Evolutionary conservation across 257 asterid species (phyloP), one percentile per base, ranked within the genome.

Genomic region (Gentiana macrophylla): DNA sequence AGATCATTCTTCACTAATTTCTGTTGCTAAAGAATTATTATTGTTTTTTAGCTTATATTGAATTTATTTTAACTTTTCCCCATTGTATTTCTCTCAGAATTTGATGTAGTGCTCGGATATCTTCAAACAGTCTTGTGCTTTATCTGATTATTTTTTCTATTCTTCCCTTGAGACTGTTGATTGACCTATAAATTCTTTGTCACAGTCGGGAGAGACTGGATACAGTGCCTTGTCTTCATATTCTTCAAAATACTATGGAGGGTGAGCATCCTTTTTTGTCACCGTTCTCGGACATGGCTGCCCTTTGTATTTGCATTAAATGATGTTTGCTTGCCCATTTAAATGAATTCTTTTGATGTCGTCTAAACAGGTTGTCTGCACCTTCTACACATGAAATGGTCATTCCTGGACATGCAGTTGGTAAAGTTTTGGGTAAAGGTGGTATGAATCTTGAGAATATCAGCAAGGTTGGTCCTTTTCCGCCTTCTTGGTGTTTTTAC

Each of bases 371-470:
- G 70, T 70, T 79, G 69, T 86, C 92, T 69, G 86, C 86, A n/a
- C 80, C 89, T 53, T 72, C 97, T 71, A 60, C 81, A 44, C 36
- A 84, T 67, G 95, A 90, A 70, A 87, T 86, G 92, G 68, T 86
- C 61, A 72, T 90, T 62, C 98, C 96, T 68, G 95, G 84, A 57
- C 82, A 84, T 52, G 92, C 95, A 5, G 76, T 79, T 60, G 87
- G 95, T 51, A 90, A 80, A 75, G 97, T 90, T 67, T 70, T 86
- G 57, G 96, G 97, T 50, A 86, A 73, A 79, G 84, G 95, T 57
- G 96, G 98, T 63, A 70, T 84, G 50, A 90, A 90, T 72, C 74
- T 90, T 35, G 98, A 86, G 24, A 90, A 86, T 71, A 84, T 90
- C 57, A 86, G 96, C 34, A 82, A 86, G 94, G 98, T 86, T 72